Evolutionary conservation across 352 stramenopile genomes (phyloP), one percentile per base, ranked within the genome.

Genomic region (Albugo laibachii): DNA sequence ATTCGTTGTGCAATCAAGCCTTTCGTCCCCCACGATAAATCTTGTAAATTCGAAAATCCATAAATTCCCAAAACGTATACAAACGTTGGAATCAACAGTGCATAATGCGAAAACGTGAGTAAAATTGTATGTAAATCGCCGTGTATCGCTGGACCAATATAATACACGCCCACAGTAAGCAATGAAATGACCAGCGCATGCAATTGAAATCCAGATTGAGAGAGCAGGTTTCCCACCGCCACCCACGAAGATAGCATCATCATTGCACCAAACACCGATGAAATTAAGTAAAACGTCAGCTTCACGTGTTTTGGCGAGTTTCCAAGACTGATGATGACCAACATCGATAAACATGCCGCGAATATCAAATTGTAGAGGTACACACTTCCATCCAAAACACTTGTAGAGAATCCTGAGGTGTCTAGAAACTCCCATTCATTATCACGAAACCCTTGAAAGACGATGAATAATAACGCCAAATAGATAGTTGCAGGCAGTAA

Each of bases 21-120:
- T 43, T 85, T 86, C 1, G 76, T 93, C 8, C 80, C 80, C 80
- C 80, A 93, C 13, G 72, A 88, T 45, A 93, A 59, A 48, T 93
- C 72, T 27, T 93, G 77, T 21, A 93, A 59, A 62, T 91, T 89
- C 50, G 73, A 92, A 57, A 88, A 91, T 45, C 75, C 87, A 69
- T 91, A 93, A 48, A 93, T 83, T 18, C 72, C 84, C 45, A 91
- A 84, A 44, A 91, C 91, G 57, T 88, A 92, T 31, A 93, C 74
- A 42, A 92, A 92, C 41, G 69, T 87, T 24, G 80, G 80, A 46
- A 88, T 81, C 40, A 93, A 53, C 14, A 76, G 66, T 41, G 72
- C 85, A 63, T 89, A 93, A 58, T 92, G 80, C 50, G 73, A 79
- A 60, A 87, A 87, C 34, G 73, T 84, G 57, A 88, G 66, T 47